Percentiles rank a stretch among this genome's conserved stretches.
These are phyloP conservation scores for Jatropha podagrica DNA, from an alignment of 441 rosid genomes.

Conservation along the genomic window DNA sequence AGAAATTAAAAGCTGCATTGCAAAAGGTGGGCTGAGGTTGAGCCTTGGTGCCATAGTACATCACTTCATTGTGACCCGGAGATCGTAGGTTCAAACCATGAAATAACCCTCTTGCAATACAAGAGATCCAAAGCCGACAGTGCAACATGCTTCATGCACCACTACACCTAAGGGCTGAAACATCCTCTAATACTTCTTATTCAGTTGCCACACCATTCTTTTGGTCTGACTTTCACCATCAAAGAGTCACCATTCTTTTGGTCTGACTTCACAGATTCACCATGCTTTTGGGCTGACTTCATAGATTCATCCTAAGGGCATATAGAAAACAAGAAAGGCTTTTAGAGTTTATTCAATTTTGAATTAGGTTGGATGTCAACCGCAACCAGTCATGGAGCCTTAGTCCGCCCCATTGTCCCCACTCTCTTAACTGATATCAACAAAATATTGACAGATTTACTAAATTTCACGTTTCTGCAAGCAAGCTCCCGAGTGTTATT, in stretches of 20 bases:
- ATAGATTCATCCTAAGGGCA: constrained; percentile 39
- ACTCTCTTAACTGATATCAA: not conserved
- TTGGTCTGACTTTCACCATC: constrained; percentile 11
- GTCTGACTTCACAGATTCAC: no score
- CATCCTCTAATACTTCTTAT: not conserved
- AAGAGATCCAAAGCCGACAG: not conserved
- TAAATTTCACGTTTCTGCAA: not conserved
- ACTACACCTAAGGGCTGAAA: constrained; percentile 1
- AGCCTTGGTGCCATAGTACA: not conserved
- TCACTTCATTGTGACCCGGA: not conserved
- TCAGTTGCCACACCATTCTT: constrained; percentile 26
- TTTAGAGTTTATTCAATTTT: not conserved
- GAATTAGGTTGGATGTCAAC: not conserved
- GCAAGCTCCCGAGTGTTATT: constrained; percentile 1
- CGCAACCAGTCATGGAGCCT: not conserved
- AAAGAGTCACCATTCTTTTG: no score
- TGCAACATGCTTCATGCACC: not conserved
- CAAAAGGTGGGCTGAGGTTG: not conserved
- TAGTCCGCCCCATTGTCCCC: no score
- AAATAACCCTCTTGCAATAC: constrained; percentile 1
- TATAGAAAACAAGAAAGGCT: constrained; percentile 5
- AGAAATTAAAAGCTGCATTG: not conserved
- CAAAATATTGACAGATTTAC: not conserved
- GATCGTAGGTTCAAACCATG: not conserved
- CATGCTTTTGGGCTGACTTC: constrained; percentile 8